Conservation (phyloP, 1,284 basidiomycete genomes). For the Butyriboletus appendiculatus region DNA sequence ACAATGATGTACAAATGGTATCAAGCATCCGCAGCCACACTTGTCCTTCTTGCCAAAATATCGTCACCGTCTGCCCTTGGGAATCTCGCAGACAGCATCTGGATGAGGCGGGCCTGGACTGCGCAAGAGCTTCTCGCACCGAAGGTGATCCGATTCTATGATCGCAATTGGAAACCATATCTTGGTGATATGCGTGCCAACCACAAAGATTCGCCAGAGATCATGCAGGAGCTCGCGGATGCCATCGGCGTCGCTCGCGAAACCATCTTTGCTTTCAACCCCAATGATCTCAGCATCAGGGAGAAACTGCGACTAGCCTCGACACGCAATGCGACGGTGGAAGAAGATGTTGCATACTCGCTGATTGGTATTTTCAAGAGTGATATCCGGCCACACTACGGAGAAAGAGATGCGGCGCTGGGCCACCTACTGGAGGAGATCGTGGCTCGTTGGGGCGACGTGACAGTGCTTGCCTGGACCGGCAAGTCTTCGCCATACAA, state of each 20-base stretch:
- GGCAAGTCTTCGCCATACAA: conserved; percentile 6
- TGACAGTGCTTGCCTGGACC: neutral
- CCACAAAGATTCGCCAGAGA: conserved; percentile 13
- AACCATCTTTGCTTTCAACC: conserved; percentile 5
- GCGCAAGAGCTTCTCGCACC: conserved; percentile 19
- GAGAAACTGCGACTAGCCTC: neutral
- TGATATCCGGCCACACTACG: neutral
- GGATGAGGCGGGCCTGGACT: conserved; percentile 21
- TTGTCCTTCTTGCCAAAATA: neutral
- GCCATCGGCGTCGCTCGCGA: conserved; percentile 1
- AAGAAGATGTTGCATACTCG: conserved; percentile 2
- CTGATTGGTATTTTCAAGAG: conserved; percentile 5
- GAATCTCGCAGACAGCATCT: conserved; percentile 3
- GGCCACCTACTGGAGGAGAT: conserved; percentile 4
- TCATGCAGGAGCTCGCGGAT: conserved; percentile 18
- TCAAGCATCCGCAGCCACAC: neutral
- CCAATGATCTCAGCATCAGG: neutral
- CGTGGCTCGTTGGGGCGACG: neutral
- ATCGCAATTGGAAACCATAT: conserved; percentile 12
- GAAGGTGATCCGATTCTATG: conserved; percentile 9
- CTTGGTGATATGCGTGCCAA: conserved; percentile 7
- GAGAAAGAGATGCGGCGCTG: neutral
- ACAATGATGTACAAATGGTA: conserved; percentile 10
- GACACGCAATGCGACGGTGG: neutral
- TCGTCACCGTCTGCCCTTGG: neutral